A percentile compares a stretch with the other conserved stretches of the same genome.
phyloP scores from a whole-genome alignment of 306 rosid genomes.

The Heteromeles arbutifolia region DNA sequence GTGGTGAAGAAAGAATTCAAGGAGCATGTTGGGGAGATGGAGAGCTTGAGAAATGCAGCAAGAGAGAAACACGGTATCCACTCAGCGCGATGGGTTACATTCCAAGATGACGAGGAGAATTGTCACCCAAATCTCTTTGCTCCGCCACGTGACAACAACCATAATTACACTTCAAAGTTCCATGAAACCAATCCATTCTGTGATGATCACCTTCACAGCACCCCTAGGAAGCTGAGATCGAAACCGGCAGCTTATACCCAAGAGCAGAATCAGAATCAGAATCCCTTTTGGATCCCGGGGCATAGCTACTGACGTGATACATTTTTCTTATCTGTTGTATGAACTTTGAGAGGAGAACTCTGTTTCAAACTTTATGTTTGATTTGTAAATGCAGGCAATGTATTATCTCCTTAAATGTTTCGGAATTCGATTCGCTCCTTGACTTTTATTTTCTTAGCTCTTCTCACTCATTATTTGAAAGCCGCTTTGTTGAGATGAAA shows the following conservation, averaged over 20 bases:
- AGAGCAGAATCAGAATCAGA: slow-evolving; percentile 21
- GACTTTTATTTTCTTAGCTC: neutral
- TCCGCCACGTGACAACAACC: neutral
- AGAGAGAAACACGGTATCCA: slow-evolving; percentile 48
- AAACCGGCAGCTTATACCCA: slow-evolving; percentile 37
- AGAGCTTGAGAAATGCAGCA: slow-evolving; percentile 44
- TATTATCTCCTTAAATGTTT: neutral
- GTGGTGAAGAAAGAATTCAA: slow-evolving; percentile 86
- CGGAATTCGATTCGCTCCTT: neutral
- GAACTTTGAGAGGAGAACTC: neutral
- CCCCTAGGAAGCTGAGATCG: slow-evolving; percentile 30
- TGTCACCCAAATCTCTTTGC: slow-evolving; percentile 70
- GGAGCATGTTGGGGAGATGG: slow-evolving; percentile 72
- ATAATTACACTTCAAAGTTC: neutral
- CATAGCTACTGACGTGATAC: slow-evolving; percentile 8
- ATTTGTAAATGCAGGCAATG: slow-evolving; percentile 7
- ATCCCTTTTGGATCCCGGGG: slow-evolving; percentile 43
- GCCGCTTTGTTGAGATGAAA: neutral
- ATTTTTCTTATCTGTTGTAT: neutral
- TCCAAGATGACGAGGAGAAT: slow-evolving; percentile 70
- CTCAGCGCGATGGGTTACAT: slow-evolving; percentile 67
- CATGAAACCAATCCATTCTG: slow-evolving; percentile 19
- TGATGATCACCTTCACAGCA: slow-evolving; percentile 16
- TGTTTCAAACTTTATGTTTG: slow-evolving; percentile 9
- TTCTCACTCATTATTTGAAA: neutral